Evolutionary conservation across 2,329 filamentous ascomycete genomes (phyloP).

Genomic region (Aspergillus felis): DNA sequence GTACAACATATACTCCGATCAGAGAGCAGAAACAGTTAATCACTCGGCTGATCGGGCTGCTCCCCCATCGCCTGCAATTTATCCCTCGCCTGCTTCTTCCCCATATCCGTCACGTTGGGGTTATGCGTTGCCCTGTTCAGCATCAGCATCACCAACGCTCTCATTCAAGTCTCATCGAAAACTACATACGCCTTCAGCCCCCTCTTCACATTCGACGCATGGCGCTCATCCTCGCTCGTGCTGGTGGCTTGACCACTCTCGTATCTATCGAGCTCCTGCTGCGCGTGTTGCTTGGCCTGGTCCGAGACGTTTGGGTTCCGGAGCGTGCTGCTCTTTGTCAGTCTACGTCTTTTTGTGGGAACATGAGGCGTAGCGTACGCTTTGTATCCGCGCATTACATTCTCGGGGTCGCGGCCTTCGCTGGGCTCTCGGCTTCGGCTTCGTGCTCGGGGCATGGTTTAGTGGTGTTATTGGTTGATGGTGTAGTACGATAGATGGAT

Average conservation of each 20-base stretch:
- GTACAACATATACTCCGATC: neutral
- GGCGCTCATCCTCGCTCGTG: slow-evolving; percentile 12
- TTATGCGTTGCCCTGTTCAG: slow-evolving; percentile 20
- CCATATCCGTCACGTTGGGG: slow-evolving; percentile 8
- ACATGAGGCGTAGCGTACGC: slow-evolving; percentile 13
- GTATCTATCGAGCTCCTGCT: slow-evolving; percentile 13
- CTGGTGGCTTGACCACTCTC: slow-evolving; percentile 2
- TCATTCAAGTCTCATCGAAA: neutral
- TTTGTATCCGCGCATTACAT: slow-evolving; percentile 19
- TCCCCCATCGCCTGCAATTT: slow-evolving; percentile 14
- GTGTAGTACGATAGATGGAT: neutral
- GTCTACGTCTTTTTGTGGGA: neutral
- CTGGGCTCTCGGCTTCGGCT: neutral
- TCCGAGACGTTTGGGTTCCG: slow-evolving; percentile 16
- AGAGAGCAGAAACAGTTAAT: slow-evolving; percentile 1
- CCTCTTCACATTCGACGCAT: slow-evolving; percentile 16
- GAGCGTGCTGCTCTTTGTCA: slow-evolving; percentile 10
- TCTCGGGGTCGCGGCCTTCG: neutral
- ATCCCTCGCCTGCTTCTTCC: slow-evolving; percentile 5
- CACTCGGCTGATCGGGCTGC: slow-evolving; percentile 4
- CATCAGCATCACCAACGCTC: neutral
- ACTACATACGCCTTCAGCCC: slow-evolving; percentile 23
- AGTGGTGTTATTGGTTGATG: neutral
- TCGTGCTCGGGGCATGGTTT: neutral
- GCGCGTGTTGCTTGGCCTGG: slow-evolving; percentile 14